phyloP scores from a whole-genome alignment of 2,329 filamentous ascomycete genomes.

The Dactylellina leptospora region DNA sequence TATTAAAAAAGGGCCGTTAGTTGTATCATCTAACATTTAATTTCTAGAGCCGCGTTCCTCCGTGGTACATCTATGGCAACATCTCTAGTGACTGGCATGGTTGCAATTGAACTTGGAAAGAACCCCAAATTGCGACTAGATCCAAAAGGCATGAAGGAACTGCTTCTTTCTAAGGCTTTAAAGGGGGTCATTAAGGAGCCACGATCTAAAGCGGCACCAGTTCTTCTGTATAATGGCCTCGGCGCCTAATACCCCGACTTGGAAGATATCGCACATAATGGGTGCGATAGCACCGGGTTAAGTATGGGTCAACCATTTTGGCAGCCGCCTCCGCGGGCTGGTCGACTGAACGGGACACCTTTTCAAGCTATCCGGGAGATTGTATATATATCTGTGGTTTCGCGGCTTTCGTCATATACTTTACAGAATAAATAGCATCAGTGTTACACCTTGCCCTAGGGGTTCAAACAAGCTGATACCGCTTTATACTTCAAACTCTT shows the following conservation, averaged over 20 bases:
- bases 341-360: too few relatives aligned
- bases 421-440: too few relatives aligned
- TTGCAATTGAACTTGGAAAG: constrained; percentile 35
- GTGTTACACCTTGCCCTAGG: too few relatives aligned
- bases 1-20: not conserved
- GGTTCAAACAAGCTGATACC: too few relatives aligned
- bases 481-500: too few relatives aligned
- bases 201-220: constrained; percentile 1
- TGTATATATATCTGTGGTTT: too few relatives aligned
- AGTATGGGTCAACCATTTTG: too few relatives aligned
- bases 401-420: too few relatives aligned
- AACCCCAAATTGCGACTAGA: constrained; percentile 29
- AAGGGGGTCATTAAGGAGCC: constrained; percentile 15
- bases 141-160: constrained; percentile 14
- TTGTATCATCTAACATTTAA: constrained; percentile 2
- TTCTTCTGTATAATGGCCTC: not conserved
- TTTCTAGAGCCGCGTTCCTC: constrained; percentile 55
- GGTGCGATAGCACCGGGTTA: too few relatives aligned
- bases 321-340: too few relatives aligned
- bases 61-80: constrained; percentile 52
- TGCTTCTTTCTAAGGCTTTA: constrained; percentile 17
- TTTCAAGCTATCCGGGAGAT: too few relatives aligned
- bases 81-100: constrained; percentile 26
- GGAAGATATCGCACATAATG: too few relatives aligned
- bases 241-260: not conserved